Conservation (phyloP, 169 alveolate genomes). For the Plasmodium vivax region DNA sequence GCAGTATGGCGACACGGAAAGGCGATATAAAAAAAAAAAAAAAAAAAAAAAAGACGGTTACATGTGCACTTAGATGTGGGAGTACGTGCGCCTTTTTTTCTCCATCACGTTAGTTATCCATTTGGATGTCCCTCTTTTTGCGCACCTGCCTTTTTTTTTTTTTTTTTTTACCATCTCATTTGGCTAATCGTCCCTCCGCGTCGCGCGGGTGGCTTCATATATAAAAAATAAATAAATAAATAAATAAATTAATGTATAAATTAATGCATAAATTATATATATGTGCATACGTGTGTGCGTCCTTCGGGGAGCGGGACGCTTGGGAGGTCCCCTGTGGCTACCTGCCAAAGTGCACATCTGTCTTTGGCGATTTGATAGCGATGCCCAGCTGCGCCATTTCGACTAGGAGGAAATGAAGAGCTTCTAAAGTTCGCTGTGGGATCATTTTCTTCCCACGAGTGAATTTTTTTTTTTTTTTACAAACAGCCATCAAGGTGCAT, state of each 20-base stretch:
- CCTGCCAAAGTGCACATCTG: background rate
- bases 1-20: background rate
- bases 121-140: background rate
- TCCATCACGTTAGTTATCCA: background rate
- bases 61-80: background rate
- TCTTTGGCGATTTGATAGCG: background rate
- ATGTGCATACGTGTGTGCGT: background rate
- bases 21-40: background rate
- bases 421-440: background rate
- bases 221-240: no score
- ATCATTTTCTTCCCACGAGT: background rate
- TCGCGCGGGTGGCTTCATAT: background rate
- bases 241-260: no score
- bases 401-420: background rate
- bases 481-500: background rate
- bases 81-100: background rate
- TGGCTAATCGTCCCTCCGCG: background rate
- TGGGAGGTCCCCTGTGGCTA: background rate
- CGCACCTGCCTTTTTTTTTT: background rate
- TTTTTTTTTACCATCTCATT: background rate
- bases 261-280: no score
- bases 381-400: background rate
- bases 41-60: background rate
- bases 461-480: background rate
- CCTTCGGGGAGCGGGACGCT: background rate